Evolutionary conservation across 208 protist genomes (phyloP).

Genomic region (Leishmania gerbilli): DNA sequence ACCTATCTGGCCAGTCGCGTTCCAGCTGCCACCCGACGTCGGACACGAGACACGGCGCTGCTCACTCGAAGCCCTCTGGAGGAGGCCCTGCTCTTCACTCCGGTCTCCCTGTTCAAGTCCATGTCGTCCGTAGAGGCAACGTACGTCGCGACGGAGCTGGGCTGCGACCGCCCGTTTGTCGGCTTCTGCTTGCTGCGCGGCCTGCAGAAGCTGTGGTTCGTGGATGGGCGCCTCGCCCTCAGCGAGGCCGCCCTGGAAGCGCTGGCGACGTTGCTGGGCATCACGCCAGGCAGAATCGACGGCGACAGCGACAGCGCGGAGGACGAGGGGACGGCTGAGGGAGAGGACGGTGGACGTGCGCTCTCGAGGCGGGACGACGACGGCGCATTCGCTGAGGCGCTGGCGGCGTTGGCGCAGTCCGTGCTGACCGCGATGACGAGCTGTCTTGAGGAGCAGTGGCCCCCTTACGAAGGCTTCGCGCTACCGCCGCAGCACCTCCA

Average conservation of each 20-base stretch:
- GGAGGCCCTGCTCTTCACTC: slow-evolving; percentile 41
- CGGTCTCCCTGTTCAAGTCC: slow-evolving; percentile 43
- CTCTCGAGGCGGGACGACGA: not conserved
- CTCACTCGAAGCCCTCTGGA: slow-evolving; percentile 31
- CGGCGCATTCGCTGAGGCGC: not conserved
- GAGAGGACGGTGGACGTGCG: not conserved
- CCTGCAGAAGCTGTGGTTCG: slow-evolving; percentile 22
- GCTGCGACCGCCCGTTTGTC: slow-evolving; percentile 61
- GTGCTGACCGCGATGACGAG: slow-evolving; percentile 15
- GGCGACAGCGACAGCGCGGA: slow-evolving; percentile 11
- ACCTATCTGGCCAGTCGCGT: slow-evolving; percentile 43
- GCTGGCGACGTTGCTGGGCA: slow-evolving; percentile 16
- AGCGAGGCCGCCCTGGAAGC: slow-evolving; percentile 2
- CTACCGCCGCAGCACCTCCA: slow-evolving; percentile 42
- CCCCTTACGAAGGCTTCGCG: slow-evolving; percentile 39
- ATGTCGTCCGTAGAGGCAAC: slow-evolving; percentile 55
- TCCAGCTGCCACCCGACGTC: slow-evolving; percentile 14
- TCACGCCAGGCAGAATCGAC: not conserved
- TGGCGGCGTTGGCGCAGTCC: not conserved
- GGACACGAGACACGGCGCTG: slow-evolving; percentile 17
- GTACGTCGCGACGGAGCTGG: slow-evolving; percentile 74
- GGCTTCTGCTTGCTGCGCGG: slow-evolving; percentile 52
- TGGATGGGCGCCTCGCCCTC: slow-evolving; percentile 1
- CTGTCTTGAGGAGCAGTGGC: slow-evolving; percentile 63
- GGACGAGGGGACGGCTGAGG: slow-evolving; percentile 1